A percentile compares a stretch with the other conserved stretches of the same genome.
Conservation (phyloP, 2,329 filamentous ascomycete genomes). For the Fusarium paranaense region DNA sequence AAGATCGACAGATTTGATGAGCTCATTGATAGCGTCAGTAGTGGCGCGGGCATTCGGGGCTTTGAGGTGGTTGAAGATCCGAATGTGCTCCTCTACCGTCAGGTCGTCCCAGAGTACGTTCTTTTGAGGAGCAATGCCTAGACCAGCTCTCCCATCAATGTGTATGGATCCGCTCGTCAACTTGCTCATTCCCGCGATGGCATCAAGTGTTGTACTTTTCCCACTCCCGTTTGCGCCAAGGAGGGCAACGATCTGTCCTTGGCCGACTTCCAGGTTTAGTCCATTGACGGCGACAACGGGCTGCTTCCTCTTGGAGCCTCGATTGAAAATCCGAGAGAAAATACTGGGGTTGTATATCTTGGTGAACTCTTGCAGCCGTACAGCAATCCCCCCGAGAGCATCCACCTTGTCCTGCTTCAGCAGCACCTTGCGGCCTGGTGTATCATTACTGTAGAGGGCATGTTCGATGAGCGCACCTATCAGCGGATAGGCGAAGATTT, state of each 20-base stretch:
- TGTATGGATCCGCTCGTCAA: conserved; percentile 81
- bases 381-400: conserved; percentile 60
- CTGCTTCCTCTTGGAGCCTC: conserved; percentile 57
- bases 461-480: conserved; percentile 81
- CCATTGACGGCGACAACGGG: conserved; percentile 83
- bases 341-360: conserved; percentile 80
- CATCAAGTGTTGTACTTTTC: conserved; percentile 90
- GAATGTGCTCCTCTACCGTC: conserved; percentile 86
- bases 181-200: conserved; percentile 84
- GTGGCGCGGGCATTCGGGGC: conserved; percentile 67
- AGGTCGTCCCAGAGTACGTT: conserved; percentile 94
- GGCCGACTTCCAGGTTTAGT: conserved; percentile 76
- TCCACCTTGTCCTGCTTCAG: conserved; percentile 46
- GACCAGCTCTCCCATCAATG: conserved; percentile 80
- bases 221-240: conserved; percentile 91
- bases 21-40: conserved; percentile 68
- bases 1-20: conserved; percentile 80
- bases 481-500: conserved; percentile 82
- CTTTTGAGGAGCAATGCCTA: conserved; percentile 91
- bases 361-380: conserved; percentile 78
- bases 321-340: conserved; percentile 65
- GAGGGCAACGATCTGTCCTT: conserved; percentile 86
- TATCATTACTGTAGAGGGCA: conserved; percentile 79
- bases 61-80: conserved; percentile 87
- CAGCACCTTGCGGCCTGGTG: conserved; percentile 67